phyloP scores from a whole-genome alignment of 768 basidiomycete genomes.

The Macrolepiota albuminosa region DNA sequence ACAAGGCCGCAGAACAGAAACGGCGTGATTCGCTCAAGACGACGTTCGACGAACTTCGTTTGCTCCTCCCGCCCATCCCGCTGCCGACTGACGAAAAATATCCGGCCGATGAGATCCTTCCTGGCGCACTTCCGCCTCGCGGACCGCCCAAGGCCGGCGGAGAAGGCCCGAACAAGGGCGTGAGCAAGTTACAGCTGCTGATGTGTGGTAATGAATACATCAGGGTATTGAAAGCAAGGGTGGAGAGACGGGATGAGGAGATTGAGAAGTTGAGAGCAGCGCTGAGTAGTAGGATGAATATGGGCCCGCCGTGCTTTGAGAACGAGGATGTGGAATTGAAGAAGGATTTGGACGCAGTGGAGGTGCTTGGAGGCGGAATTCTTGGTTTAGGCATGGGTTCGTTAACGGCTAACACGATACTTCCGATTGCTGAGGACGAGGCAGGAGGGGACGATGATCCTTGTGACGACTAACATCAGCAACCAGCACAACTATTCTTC shows the following conservation, averaged over 20 bases:
- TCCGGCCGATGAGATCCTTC: slow-evolving; percentile 70
- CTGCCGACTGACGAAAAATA: slow-evolving; percentile 70
- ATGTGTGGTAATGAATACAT: slow-evolving; percentile 91
- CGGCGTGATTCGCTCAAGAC: slow-evolving; percentile 95
- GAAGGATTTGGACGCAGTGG: slow-evolving; percentile 55
- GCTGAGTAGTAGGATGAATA: slow-evolving; percentile 52
- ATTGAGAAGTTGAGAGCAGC: slow-evolving; percentile 64
- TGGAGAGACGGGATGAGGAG: slow-evolving; percentile 79
- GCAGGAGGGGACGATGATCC: slow-evolving; percentile 12
- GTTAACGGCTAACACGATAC: not conserved
- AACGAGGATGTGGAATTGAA: slow-evolving; percentile 47
- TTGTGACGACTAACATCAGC: slow-evolving; percentile 2
- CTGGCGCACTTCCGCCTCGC: slow-evolving; percentile 85
- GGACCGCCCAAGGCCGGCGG: slow-evolving; percentile 80
- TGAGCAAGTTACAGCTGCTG: slow-evolving; percentile 89
- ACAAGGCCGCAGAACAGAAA: slow-evolving; percentile 97
- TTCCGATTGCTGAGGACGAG: slow-evolving; percentile 14
- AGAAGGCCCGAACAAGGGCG: slow-evolving; percentile 92
- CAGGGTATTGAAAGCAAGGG: slow-evolving; percentile 65
- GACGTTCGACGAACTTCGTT: slow-evolving; percentile 82
- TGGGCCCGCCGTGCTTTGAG: slow-evolving; percentile 22
- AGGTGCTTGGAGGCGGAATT: slow-evolving; percentile 23
- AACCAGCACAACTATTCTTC: not conserved
- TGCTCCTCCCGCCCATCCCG: slow-evolving; percentile 84
- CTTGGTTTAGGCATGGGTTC: slow-evolving; percentile 11